Conservation (phyloP, 1,284 basidiomycete species). For the Entoloma clypeatum region DNA sequence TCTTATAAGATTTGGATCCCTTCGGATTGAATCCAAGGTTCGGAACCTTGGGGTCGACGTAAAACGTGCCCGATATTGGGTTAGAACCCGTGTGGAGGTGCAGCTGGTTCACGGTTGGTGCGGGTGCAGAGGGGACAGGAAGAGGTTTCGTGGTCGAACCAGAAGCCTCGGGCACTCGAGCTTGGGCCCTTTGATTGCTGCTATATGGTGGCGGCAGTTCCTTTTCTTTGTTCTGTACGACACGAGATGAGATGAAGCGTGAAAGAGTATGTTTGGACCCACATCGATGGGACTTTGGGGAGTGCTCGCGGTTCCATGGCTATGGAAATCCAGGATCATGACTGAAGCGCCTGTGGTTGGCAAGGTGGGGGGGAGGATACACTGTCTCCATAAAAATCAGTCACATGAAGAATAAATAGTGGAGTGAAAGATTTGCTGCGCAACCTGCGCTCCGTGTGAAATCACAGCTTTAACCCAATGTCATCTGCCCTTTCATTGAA, state of each 20-base stretch:
- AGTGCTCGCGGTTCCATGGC: too few relatives aligned
- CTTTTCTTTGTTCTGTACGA: constrained; percentile 6
- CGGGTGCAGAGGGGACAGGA: constrained; percentile 2
- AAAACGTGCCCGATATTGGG: constrained; percentile 34
- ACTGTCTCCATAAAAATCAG: too few relatives aligned
- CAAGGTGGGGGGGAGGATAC: too few relatives aligned
- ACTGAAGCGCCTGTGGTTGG: too few relatives aligned
- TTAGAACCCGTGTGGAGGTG: constrained; percentile 27
- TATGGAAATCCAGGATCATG: too few relatives aligned
- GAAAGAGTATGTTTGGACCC: too few relatives aligned
- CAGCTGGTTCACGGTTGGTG: constrained; percentile 25
- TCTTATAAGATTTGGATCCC: constrained; percentile 24
- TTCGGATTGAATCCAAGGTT: constrained; percentile 20
- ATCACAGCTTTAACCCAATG: too few relatives aligned
- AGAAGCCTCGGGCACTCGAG: neutral
- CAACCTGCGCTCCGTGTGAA: constrained; percentile 15
- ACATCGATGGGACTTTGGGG: too few relatives aligned
- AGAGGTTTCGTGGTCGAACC: neutral
- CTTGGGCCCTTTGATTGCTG: constrained; percentile 4
- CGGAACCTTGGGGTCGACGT: constrained; percentile 32
- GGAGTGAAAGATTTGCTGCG: neutral
- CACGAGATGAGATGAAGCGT: too few relatives aligned
- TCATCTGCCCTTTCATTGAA: too few relatives aligned
- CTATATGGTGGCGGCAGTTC: constrained; percentile 1
- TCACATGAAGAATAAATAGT: neutral